These are phyloP conservation scores for Asclepias syriaca DNA, from an alignment of 257 asterid species.

Conservation along the genomic window DNA sequence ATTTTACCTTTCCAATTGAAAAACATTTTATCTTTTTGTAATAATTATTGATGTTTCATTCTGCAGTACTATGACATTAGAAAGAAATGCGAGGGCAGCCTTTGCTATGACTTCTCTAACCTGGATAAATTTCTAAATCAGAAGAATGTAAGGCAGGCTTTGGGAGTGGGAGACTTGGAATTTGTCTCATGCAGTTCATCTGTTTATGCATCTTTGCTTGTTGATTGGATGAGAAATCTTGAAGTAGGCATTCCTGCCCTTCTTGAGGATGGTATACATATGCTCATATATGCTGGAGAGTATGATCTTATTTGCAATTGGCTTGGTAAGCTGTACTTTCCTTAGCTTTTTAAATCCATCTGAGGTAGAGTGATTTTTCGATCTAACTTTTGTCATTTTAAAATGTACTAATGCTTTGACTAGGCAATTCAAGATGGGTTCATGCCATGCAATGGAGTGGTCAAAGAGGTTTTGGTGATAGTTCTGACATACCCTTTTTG, in stretches of 20 bases:
- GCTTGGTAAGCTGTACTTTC: conserved; percentile 25
- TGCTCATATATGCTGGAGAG: conserved; percentile 38
- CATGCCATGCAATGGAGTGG: conserved; percentile 96
- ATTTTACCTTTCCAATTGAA: background rate
- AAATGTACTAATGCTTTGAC: background rate
- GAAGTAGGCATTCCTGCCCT: conserved; percentile 33
- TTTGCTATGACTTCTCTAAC: conserved; percentile 38
- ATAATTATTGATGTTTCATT: conserved; percentile 3
- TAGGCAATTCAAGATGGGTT: conserved; percentile 97
- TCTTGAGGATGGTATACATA: conserved; percentile 31
- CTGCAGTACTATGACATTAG: conserved; percentile 38
- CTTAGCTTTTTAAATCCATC: background rate
- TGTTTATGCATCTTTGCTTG: conserved; percentile 28
- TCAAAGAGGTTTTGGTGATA: conserved; percentile 54
- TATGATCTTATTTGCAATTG: conserved; percentile 41
- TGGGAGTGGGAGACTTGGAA: conserved; percentile 33
- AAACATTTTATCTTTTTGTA: background rate
- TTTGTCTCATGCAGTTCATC: conserved; percentile 32
- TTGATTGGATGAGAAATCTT: conserved; percentile 37
- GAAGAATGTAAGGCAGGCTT: conserved; percentile 28
- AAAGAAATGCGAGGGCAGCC: conserved; percentile 28
- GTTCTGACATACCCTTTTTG: conserved; percentile 59
- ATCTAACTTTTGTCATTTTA: background rate
- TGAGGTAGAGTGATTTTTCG: background rate
- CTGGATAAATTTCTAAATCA: conserved; percentile 30